Base-by-base conservation (phyloP, 148 eudicot genomes). In the Rhododendron williamsianum region DNA sequence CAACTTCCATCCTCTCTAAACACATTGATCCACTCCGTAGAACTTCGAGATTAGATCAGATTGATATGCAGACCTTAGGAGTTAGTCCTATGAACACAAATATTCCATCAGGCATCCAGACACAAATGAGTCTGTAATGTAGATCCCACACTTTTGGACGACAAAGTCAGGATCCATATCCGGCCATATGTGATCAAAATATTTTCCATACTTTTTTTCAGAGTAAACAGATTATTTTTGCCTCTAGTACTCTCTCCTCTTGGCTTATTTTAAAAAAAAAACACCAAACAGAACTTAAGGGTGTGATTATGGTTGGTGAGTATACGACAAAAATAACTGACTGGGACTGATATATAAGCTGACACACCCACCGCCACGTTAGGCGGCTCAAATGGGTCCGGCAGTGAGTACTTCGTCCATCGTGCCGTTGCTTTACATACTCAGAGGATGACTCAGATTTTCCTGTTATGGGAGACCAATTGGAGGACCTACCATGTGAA, bases 401-500 rank as follows among this genome's bases (percentile, higher is more conserved):
- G 12, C 56, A 10, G 38, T 3, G 65, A 52, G 65, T 79, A 48
- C 63, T 41, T 79, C 52, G 23, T 80, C 12, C 38, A 30, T 80
- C 71, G 10, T 56, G 48, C 7, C 15, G 3, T 54, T 83, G 27
- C 12, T 13, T 38, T 30, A 43, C 46, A 23, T 41, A 15, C 46
- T 25, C 25, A 27, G 76, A 45, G 38, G 46, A 83, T 72, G 79
- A 83, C 43, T 83, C 85, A 33, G 85, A 48, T 72, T 18, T 41
- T 65, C 84, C 63, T n/a, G 9, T 69, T 4, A 4, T 33, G 13
- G 43, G 19, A 45, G 38, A 80, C 25, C 21, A 51, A 8, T 25
- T 15, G 13, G 4, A 46, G 67, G 76, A 27, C 78, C 84, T 58
- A 83, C 84, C 84, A 83, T 69, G 84, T 83, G 84, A 83, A 43